A percentile compares a stretch with the other conserved stretches of the same genome.
phyloP scores from a whole-genome alignment of 306 rosid species.

The Vachellia collinsii region DNA sequence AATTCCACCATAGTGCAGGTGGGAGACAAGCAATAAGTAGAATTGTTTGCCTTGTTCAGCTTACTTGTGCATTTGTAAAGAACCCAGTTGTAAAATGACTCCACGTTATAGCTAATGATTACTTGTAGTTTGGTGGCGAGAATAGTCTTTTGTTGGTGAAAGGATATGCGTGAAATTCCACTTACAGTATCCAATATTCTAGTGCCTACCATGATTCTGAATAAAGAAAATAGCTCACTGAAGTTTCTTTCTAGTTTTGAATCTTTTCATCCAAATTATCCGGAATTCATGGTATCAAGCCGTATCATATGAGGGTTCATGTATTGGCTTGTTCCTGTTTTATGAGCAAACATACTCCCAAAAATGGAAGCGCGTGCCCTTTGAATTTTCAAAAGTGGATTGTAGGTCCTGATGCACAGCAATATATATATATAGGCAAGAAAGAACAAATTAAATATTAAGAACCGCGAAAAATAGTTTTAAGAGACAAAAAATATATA shows the following conservation, averaged over 20 bases:
- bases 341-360: neutral
- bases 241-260: no score
- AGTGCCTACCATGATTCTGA: no score
- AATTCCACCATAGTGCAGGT: neutral
- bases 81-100: neutral
- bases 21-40: neutral
- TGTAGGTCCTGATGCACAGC: no score
- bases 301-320: neutral
- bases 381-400: neutral
- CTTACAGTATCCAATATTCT: no score
- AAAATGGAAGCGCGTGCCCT: neutral
- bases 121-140: no score
- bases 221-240: no score
- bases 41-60: neutral
- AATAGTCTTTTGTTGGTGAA: no score
- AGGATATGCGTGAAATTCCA: no score
- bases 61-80: neutral
- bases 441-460: neutral
- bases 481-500: no score
- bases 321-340: neutral
- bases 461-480: neutral
- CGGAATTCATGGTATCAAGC: no score
- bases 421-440: neutral
- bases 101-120: no score
- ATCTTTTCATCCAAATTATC: neutral